phyloP scores from a whole-genome alignment of 768 basidiomycete genomes.

The Xanthoconium purpureum region DNA sequence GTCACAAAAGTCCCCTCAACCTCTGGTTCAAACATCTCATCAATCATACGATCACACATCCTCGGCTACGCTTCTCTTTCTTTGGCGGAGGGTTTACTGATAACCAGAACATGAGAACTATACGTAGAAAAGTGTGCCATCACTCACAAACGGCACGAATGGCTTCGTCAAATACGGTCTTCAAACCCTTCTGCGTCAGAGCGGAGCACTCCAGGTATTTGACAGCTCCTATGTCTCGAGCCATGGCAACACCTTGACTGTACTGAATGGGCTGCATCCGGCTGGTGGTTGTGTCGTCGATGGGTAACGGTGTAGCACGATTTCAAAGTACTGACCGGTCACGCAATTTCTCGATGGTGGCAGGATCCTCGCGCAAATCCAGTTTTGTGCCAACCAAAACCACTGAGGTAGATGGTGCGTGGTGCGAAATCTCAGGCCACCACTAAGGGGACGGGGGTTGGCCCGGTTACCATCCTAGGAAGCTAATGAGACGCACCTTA shows the following conservation, averaged over 20 bases:
- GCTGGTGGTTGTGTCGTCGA: constrained; percentile 36
- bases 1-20: constrained; percentile 16
- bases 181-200: constrained; percentile 95
- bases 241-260: constrained; percentile 85
- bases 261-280: constrained; percentile 96
- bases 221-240: constrained; percentile 91
- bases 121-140: not conserved
- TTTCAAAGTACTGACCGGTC: constrained; percentile 60
- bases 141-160: constrained; percentile 92
- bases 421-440: constrained; percentile 97
- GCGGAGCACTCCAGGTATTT: constrained; percentile 97
- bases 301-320: constrained; percentile 4
- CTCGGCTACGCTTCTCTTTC: constrained; percentile 45
- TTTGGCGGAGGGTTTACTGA: constrained; percentile 75
- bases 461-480: not conserved
- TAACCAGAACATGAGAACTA: constrained; percentile 6
- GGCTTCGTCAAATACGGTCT: constrained; percentile 99
- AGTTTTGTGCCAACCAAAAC: constrained; percentile 96
- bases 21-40: constrained; percentile 20
- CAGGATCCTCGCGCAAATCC: constrained; percentile 93
- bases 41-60: constrained; percentile 73
- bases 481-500: constrained; percentile 57
- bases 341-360: constrained; percentile 87
- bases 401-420: constrained; percentile 90
- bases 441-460: constrained; percentile 50